Conservation (phyloP, 495 filamentous ascomycete species). For the Patellaria atrata region DNA sequence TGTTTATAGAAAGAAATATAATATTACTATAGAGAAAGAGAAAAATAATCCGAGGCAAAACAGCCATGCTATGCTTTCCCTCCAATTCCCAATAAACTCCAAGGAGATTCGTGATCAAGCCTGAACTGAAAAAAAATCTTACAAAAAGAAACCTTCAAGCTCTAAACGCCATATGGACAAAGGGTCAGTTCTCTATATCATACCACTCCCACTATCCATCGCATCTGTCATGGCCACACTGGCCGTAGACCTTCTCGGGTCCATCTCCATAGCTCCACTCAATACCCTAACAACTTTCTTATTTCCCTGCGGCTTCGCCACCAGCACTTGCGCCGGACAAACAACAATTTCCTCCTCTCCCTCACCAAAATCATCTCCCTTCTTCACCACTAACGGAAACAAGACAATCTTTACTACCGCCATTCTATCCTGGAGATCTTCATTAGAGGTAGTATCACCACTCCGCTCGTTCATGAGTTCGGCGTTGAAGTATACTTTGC, state of each 20-base stretch:
- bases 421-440: conserved; percentile 58
- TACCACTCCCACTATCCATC: conserved; percentile 14
- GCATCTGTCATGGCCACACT: conserved; percentile 22
- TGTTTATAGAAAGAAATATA: too few species aligned
- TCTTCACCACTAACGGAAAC: conserved; percentile 88
- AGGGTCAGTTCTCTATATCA: conserved; percentile 10
- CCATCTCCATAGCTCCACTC: conserved; percentile 31
- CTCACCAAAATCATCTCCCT: conserved; percentile 72
- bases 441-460: conserved; percentile 50
- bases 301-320: conserved; percentile 31
- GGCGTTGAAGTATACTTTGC: conserved; percentile 75
- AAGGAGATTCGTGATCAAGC: too few species aligned
- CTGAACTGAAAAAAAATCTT: conserved; percentile 2
- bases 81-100: background rate
- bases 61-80: too few species aligned
- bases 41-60: too few species aligned
- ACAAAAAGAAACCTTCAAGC: background rate
- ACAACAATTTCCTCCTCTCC: conserved; percentile 88
- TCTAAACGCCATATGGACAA: background rate
- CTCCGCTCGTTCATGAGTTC: conserved; percentile 85
- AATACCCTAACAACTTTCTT: conserved; percentile 31
- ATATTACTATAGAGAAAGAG: too few species aligned
- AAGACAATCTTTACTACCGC: conserved; percentile 78
- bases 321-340: conserved; percentile 80
- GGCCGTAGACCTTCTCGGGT: conserved; percentile 15